A percentile compares a stretch with the other conserved stretches of the same genome.
Conservation (phyloP, 2,329 filamentous ascomycete genomes). For the Neurospora sp. region DNA sequence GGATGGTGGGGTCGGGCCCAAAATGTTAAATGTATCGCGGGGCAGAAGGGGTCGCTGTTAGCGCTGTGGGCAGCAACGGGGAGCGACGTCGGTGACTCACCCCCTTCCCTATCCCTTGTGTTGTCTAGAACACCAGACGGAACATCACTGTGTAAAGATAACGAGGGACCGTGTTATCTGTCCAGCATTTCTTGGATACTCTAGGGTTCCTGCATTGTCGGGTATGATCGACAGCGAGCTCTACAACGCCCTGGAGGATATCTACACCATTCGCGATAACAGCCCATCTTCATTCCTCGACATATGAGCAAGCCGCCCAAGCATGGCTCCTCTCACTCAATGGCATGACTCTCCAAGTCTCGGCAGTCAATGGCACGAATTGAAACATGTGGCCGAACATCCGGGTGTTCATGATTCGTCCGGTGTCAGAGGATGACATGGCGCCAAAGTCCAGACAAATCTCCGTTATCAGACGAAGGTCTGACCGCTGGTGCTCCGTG, state of each 20-base stretch:
- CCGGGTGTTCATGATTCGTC: neutral
- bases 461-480: neutral
- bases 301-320: neutral
- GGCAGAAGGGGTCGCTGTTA: neutral
- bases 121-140: neutral
- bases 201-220: neutral
- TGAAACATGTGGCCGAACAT: neutral
- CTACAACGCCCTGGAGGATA: neutral
- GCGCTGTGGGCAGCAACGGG: neutral
- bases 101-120: neutral
- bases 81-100: neutral
- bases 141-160: neutral
- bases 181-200: neutral
- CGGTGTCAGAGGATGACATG: neutral
- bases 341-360: neutral
- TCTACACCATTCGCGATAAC: neutral
- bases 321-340: neutral
- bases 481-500: neutral
- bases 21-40: neutral
- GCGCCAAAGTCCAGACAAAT: neutral
- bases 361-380: neutral
- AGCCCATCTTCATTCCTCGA: neutral
- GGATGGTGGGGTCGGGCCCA: constrained; percentile 1
- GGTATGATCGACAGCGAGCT: neutral
- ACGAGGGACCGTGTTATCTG: neutral